These are phyloP conservation scores for Pulveroboletus sp. DNA, from an alignment of 768 basidiomycete species.

Conservation along the genomic window DNA sequence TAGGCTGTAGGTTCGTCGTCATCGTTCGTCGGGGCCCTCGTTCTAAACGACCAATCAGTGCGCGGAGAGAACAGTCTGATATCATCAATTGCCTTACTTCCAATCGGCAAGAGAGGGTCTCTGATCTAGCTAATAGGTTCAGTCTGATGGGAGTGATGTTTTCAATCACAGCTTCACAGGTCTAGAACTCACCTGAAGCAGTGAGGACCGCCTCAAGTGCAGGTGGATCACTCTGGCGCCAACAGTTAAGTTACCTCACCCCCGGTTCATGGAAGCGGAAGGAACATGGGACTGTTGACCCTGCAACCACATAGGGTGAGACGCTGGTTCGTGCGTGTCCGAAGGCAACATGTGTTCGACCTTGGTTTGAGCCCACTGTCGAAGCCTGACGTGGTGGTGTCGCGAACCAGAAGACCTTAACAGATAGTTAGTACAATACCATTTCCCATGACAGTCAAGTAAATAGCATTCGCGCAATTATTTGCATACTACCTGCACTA, in stretches of 20 bases:
- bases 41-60: background rate
- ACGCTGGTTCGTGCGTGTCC: background rate
- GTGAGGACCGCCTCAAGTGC: background rate
- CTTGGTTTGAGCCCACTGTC: background rate
- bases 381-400: background rate
- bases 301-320: no score
- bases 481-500: background rate
- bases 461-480: no score
- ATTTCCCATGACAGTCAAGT: no score
- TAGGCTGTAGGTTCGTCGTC: no score
- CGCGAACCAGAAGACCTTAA: no score
- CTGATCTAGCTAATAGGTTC: background rate
- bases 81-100: background rate
- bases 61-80: background rate
- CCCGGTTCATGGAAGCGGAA: no score
- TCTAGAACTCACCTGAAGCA: background rate
- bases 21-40: background rate
- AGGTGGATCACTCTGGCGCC: background rate
- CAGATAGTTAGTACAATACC: no score
- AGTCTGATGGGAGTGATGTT: background rate
- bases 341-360: background rate
- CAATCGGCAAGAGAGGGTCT: background rate
- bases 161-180: no score
- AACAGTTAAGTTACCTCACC: background rate
- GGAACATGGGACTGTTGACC: background rate